Base-by-base conservation (phyloP, 2,329 filamentous ascomycete genomes). In the Pseudogymnoascus sp. region DNA sequence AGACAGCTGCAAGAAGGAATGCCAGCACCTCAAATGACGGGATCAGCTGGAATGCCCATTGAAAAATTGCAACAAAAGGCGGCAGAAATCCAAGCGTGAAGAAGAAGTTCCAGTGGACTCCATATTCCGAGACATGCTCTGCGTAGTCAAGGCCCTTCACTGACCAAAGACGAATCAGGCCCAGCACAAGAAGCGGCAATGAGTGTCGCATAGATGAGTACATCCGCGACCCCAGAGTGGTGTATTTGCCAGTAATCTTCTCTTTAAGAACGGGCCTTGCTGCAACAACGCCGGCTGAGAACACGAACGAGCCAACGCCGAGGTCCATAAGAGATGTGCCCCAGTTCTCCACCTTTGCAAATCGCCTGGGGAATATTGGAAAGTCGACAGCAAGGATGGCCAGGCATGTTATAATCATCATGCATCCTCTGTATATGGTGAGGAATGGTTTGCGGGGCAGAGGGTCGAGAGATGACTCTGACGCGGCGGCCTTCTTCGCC, bases 91-190 rank as follows among this genome's bases (percentile, higher is more conserved):
- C 92, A 8, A 99, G 80, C 0, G 94, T 99, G 76, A 97, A 97
- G 81, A 99, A 99, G 75, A 99, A 99, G 75, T 99, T 99, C 94
- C 94, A 99, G 75, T 99, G 94, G 8, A 99, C 91, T 44, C 94
- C 94, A 72, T 99, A 99, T 73, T 99, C 94, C 12, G 91, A 92
- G 63, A 97, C 91, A 77, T 99, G 94, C 74, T 99, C 94, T 2
- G 92, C 92, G 72, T 99, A 99, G 72, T 97, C 92, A 31, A 97
- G 79, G 5, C 91, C 90, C 76, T 99, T 99, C 71, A 97, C 92
- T 68, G 87, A 95, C 67, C 91, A 85, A 25, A 97, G 81, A 25
- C 94, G 86, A 62, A 95, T 79, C 25, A 94, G 72, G 12, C 94
- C 94, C 4, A 99, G 80, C 1, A 88, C 79, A 17, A 97, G 77